Percentiles rank a stretch among this genome's conserved stretches.
These are phyloP conservation scores for Naegleria gruberi DNA, from an alignment of 208 protist species.

Conservation along the genomic window DNA sequence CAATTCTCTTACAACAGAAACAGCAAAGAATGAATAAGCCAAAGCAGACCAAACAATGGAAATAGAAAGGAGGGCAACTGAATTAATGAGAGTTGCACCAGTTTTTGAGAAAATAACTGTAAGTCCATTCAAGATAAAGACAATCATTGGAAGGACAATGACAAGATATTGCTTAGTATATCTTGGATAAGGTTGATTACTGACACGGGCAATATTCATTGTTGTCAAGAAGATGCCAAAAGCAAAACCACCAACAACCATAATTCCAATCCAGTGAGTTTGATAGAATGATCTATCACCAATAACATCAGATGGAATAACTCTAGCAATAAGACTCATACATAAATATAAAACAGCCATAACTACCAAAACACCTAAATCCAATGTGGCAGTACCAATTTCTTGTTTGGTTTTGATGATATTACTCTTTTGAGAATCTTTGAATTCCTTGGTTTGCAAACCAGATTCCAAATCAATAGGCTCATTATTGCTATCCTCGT, in stretches of 20 bases:
- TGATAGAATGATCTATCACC: not conserved
- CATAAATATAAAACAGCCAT: not conserved
- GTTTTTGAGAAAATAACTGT: not conserved
- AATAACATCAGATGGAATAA: not conserved
- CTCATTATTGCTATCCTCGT: not conserved
- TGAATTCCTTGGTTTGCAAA: not conserved
- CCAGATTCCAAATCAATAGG: not conserved
- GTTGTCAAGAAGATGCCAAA: conserved; percentile 15
- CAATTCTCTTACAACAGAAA: not conserved
- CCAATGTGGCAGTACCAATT: not conserved
- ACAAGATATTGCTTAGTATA: not conserved
- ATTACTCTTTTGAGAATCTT: not conserved
- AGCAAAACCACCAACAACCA: not conserved
- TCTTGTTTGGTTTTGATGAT: not conserved
- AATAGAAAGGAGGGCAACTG: not conserved
- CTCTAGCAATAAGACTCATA: not conserved
- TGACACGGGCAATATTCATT: not conserved
- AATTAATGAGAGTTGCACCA: not conserved
- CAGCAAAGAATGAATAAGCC: not conserved
- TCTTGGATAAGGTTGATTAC: not conserved
- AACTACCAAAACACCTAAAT: not conserved
- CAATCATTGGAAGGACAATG: not conserved
- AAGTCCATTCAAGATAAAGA: not conserved
- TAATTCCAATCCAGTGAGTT: not conserved
- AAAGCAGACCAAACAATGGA: not conserved